phyloP scores from a whole-genome alignment of 352 stramenopile species.

The Pythium monospermum region DNA sequence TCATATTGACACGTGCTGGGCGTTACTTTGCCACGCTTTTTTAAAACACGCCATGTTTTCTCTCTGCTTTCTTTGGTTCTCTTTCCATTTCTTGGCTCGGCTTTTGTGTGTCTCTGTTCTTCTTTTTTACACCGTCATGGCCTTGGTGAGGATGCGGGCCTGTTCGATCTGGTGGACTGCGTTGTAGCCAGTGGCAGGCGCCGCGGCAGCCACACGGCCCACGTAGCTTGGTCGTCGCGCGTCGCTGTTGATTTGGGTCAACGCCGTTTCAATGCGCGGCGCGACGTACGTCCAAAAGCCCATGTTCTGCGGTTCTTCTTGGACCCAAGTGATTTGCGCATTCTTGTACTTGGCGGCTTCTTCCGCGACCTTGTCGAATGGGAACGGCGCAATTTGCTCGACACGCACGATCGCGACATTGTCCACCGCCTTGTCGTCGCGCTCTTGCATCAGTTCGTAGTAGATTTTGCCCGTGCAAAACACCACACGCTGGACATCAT shows the following conservation, averaged over 20 bases:
- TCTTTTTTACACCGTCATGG: slow-evolving; percentile 43
- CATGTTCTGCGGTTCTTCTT: slow-evolving; percentile 99
- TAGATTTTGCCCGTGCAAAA: slow-evolving; percentile 85
- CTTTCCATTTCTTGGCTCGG: neutral
- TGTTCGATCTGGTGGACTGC: slow-evolving; percentile 93
- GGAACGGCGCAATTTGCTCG: slow-evolving; percentile 94
- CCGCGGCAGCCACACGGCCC: slow-evolving; percentile 89
- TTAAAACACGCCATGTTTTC: no score
- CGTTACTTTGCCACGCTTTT: no score
- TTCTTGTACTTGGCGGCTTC: slow-evolving; percentile 91
- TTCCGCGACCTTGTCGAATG: slow-evolving; percentile 94
- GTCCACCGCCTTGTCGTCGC: slow-evolving; percentile 36
- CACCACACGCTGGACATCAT: slow-evolving; percentile 42
- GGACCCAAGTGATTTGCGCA: slow-evolving; percentile 94
- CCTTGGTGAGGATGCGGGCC: slow-evolving; percentile 87
- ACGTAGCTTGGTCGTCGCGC: slow-evolving; percentile 89
- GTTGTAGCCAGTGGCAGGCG: slow-evolving; percentile 95
- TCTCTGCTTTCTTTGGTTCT: no score
- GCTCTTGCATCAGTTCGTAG: slow-evolving; percentile 79
- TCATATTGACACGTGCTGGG: no score
- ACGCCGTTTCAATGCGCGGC: slow-evolving; percentile 94
- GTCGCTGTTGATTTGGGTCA: slow-evolving; percentile 87
- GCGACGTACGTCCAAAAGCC: slow-evolving; percentile 93
- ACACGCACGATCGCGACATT: slow-evolving; percentile 69
- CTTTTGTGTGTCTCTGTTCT: neutral